These are phyloP conservation scores for Musa beccarii DNA, from an alignment of 176 grass and related monocot species.

Conservation along the genomic window DNA sequence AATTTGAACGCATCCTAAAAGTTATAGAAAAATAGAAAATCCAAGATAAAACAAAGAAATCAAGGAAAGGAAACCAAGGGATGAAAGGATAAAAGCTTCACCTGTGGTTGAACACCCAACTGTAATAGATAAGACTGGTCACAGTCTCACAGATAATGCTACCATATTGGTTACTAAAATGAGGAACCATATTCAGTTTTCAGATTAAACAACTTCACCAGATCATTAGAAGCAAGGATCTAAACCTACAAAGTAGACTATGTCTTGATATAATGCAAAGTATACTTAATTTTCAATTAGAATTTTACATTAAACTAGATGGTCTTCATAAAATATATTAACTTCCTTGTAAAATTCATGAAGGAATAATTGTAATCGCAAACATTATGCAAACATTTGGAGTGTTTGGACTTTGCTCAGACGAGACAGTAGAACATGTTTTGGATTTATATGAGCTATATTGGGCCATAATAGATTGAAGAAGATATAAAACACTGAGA, in stretches of 20 bases:
- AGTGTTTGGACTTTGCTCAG: neutral
- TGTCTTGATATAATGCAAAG: neutral
- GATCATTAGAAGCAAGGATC: neutral
- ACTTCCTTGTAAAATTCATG: too few species aligned
- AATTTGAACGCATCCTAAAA: neutral
- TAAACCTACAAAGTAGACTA: neutral
- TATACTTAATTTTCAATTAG: too few species aligned
- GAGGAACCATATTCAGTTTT: neutral
- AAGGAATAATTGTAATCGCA: too few species aligned
- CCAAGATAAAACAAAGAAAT: neutral
- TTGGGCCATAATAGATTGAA: neutral
- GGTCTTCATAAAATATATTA: neutral
- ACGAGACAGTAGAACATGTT: neutral
- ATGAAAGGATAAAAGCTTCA: too few species aligned
- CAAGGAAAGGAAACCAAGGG: neutral
- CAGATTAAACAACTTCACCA: neutral
- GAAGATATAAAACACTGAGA: neutral
- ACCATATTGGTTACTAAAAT: too few species aligned
- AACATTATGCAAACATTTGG: neutral
- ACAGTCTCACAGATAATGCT: too few species aligned
- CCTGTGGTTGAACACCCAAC: too few species aligned
- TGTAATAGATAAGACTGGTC: too few species aligned
- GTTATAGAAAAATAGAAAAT: neutral
- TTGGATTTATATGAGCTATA: neutral
- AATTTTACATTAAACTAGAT: neutral